Percentiles rank a stretch among this genome's conserved stretches.
Evolutionary conservation across 371 early-diverging fungal species (phyloP).

Genomic region (Parasitella parasitica): DNA sequence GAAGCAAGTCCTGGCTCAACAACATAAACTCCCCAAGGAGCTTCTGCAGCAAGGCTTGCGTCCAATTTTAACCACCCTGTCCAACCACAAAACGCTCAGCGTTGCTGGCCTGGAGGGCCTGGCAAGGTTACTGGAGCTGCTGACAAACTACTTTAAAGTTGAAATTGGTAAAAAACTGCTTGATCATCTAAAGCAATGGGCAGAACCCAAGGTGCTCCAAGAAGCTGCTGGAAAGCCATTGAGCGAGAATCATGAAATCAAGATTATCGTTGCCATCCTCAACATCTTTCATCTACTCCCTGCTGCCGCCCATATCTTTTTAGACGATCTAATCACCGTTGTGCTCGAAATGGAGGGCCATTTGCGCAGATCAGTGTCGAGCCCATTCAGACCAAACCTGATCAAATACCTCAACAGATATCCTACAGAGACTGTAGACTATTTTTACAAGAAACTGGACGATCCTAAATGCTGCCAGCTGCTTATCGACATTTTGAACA

Average conservation of each 20-base stretch:
- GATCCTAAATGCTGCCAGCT: conserved; percentile 58
- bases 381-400: conserved; percentile 92
- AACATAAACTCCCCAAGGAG: conserved; percentile 93
- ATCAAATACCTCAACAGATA: conserved; percentile 90
- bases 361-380: conserved; percentile 79
- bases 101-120: conserved; percentile 93
- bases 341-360: conserved; percentile 84
- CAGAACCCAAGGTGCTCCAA: conserved; percentile 80
- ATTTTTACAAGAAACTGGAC: conserved; percentile 78
- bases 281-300: conserved; percentile 94
- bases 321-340: conserved; percentile 85
- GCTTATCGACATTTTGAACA: conserved; percentile 69
- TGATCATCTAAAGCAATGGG: conserved; percentile 94
- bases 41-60: conserved; percentile 94
- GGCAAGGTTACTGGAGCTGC: conserved; percentile 87
- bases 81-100: conserved; percentile 90
- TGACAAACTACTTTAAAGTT: conserved; percentile 97
- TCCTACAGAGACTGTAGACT: conserved; percentile 79
- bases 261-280: conserved; percentile 91
- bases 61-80: conserved; percentile 92
- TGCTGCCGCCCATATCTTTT: conserved; percentile 86
- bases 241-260: conserved; percentile 88
- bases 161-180: conserved; percentile 97
- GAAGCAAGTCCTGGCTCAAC: conserved; percentile 81
- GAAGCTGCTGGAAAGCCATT: conserved; percentile 79